Conservation (phyloP, 306 rosid genomes). For the Cyclanthera cordifolia region DNA sequence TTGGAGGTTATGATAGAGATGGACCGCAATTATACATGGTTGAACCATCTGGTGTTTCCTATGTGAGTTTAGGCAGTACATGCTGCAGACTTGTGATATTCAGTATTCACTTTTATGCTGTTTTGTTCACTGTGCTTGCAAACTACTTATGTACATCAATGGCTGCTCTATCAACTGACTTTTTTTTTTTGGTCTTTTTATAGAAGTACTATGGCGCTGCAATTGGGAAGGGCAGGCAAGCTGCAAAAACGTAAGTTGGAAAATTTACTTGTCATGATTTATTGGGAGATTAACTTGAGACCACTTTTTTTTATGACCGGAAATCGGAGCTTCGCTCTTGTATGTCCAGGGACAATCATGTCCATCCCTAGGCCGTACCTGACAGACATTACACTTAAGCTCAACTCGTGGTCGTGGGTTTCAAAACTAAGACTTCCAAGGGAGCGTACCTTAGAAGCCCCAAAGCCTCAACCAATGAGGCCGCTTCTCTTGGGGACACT, state of each 20-base stretch:
- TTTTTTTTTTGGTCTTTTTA: constrained; percentile 16
- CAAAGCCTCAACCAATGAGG: too few relatives aligned
- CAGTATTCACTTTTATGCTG: not conserved
- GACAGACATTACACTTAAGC: too few relatives aligned
- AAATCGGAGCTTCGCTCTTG: too few relatives aligned
- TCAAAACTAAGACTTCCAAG: too few relatives aligned
- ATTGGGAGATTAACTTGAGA: not conserved
- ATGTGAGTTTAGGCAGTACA: constrained; percentile 38
- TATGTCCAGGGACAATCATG: too few relatives aligned
- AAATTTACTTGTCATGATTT: not conserved
- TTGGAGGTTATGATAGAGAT: constrained; percentile 96
- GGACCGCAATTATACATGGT: constrained; percentile 96
- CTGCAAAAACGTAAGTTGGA: constrained; percentile 83
- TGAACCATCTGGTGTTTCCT: constrained; percentile 92
- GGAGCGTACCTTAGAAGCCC: too few relatives aligned
- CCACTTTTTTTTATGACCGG: too few relatives aligned
- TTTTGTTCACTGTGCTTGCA: not conserved
- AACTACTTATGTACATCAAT: not conserved
- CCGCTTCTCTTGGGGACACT: too few relatives aligned
- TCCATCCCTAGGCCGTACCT: too few relatives aligned
- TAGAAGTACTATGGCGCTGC: constrained; percentile 97
- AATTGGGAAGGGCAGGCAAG: constrained; percentile 95
- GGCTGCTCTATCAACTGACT: not conserved
- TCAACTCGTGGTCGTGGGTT: too few relatives aligned
- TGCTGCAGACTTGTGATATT: not conserved